Percentiles rank a stretch among this genome's conserved stretches.
These are phyloP conservation scores for Yamadazyma conglobata DNA, from an alignment of 1,139 yeast genomes.

Conservation along the genomic window DNA sequence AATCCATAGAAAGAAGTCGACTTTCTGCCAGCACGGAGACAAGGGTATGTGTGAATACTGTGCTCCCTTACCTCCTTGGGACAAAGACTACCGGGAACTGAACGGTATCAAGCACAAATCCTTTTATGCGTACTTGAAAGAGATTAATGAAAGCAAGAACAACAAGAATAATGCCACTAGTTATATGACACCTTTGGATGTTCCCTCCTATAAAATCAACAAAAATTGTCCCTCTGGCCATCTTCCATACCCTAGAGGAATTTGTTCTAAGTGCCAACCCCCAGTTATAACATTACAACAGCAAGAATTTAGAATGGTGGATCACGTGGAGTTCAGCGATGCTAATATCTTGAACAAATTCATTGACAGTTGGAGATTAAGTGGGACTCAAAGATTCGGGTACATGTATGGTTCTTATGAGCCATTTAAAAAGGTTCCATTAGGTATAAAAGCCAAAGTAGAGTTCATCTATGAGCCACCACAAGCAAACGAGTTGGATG, in stretches of 20 bases:
- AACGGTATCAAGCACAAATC: constrained; percentile 85
- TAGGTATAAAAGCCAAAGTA: constrained; percentile 91
- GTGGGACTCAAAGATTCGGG: constrained; percentile 87
- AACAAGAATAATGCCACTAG: constrained; percentile 57
- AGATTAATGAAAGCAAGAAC: constrained; percentile 66
- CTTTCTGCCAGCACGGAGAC: constrained; percentile 81
- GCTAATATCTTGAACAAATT: constrained; percentile 72
- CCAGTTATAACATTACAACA: constrained; percentile 89
- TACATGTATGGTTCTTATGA: constrained; percentile 80
- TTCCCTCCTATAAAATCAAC: constrained; percentile 65
- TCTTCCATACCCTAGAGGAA: constrained; percentile 89
- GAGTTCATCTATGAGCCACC: constrained; percentile 94
- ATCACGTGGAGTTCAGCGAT: constrained; percentile 87
- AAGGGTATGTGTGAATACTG: constrained; percentile 98
- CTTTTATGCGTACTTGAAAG: constrained; percentile 77
- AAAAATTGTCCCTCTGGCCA: constrained; percentile 75
- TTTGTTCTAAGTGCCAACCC: constrained; percentile 97
- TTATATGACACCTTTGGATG: constrained; percentile 76
- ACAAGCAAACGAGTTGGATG: constrained; percentile 83
- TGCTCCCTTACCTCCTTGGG: constrained; percentile 95
- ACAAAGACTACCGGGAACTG: constrained; percentile 67
- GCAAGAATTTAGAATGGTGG: constrained; percentile 93
- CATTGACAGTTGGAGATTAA: constrained; percentile 86
- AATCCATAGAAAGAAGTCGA: constrained; percentile 59
- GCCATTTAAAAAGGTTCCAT: constrained; percentile 75